A percentile compares a stretch with the other conserved stretches of the same genome.
These are phyloP conservation scores for Elaeagnus macrophylla DNA, from an alignment of 306 rosid species.

Conservation along the genomic window DNA sequence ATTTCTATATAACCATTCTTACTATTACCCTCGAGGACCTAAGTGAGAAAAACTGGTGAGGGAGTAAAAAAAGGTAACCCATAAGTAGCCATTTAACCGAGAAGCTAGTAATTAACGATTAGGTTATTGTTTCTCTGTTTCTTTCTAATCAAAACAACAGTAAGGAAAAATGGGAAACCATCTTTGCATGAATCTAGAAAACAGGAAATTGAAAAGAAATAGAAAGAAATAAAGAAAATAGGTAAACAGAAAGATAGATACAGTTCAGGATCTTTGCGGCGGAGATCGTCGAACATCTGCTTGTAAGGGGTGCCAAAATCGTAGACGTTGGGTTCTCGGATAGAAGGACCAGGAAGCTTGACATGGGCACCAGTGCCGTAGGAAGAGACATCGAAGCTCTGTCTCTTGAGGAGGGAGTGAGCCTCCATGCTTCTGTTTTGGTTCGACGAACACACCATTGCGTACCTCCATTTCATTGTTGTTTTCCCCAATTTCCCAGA, in stretches of 20 bases:
- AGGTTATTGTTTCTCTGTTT: neutral
- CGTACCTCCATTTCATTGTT: conserved; percentile 54
- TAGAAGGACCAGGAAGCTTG: conserved; percentile 96
- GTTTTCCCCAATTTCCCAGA: no score
- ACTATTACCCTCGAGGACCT: no score
- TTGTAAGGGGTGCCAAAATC: conserved; percentile 93
- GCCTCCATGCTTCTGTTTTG: conserved; percentile 99
- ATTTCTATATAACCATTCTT: no score
- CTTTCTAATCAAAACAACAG: neutral
- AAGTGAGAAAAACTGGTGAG: no score
- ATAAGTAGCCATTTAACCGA: no score
- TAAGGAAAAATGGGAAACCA: neutral
- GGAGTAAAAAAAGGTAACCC: no score
- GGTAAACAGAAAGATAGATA: conserved; percentile 29
- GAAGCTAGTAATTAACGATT: no score
- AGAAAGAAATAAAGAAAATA: neutral
- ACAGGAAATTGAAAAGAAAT: neutral
- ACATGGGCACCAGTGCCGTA: conserved; percentile 92
- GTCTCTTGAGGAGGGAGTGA: conserved; percentile 63
- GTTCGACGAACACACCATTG: conserved; percentile 92
- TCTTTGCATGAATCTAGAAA: neutral
- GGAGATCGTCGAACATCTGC: conserved; percentile 76
- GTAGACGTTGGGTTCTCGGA: conserved; percentile 90
- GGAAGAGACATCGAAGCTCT: conserved; percentile 78
- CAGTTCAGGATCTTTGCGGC: conserved; percentile 89